Base-by-base conservation (phyloP, 1,139 yeast species). In the Taphrina wiesneri region DNA sequence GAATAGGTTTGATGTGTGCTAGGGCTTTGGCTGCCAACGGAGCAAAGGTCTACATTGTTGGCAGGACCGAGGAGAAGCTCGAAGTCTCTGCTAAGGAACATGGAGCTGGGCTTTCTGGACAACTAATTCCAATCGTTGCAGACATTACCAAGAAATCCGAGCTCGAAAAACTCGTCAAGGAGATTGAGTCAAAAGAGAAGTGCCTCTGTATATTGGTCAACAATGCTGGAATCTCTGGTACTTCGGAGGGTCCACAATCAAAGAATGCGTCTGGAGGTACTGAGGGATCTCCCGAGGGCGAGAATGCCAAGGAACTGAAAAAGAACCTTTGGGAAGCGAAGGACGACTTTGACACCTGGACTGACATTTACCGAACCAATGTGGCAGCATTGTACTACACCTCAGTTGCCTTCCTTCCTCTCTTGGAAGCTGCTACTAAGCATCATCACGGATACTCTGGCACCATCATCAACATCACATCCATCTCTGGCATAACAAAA, bases 21-120 rank as follows among this genome's bases (percentile, higher is more conserved):
- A 65, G 68, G 19, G 71, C 70, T 28, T 69, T 70, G 13, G 67
- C 67, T 3, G 66, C 64, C 39, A 80, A 79, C 71, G 80, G 77
- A 71, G 86, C 82, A 52, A 77, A 77, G 26, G 82, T 82, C 7
- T 77, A 80, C 67, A 72, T 79, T 30, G 77, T 78, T 1, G 80
- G 81, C 11, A 77, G 85, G 69, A 77, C 73, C 45, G 73, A 72
- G 62, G 70, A 72, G 17, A 80, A 78, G 69, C 77, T 81, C 17
- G 72, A 75, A 9, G 71, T 68, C 0, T 80, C 81, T 3, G 74
- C 78, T 39, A 74, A 74, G 32, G 70, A 71, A 25, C 70, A 81
- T 54, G 71, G 72, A 51, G 67, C 71, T 13, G 74, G 73, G 30
- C 60, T 74, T 19, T 71, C 74, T 7, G 72, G 70, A 36, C 64